These are phyloP conservation scores for Eucalyptus lansdowneana DNA, from an alignment of 345 rosid genomes.

Conservation along the genomic window DNA sequence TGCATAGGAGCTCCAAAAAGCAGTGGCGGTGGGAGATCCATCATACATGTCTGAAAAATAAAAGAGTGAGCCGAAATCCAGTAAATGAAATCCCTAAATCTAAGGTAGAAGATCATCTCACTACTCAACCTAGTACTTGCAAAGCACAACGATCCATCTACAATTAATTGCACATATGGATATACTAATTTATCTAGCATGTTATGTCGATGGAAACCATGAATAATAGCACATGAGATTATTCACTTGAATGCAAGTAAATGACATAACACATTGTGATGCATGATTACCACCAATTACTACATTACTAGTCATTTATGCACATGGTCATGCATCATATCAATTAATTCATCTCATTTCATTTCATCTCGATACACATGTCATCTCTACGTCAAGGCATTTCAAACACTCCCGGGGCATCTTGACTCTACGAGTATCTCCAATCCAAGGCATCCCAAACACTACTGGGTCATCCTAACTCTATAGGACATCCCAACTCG, in stretches of 20 bases:
- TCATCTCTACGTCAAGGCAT: too few relatives aligned
- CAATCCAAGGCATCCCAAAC: neutral
- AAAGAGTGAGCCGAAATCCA: neutral
- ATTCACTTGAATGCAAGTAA: too few relatives aligned
- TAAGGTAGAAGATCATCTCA: neutral
- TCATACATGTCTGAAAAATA: neutral
- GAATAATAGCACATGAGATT: too few relatives aligned
- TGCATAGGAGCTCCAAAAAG: neutral
- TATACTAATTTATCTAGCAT: too few relatives aligned
- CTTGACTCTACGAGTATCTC: neutral
- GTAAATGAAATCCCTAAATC: neutral
- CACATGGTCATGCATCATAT: too few relatives aligned
- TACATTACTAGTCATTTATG: too few relatives aligned
- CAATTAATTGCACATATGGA: too few relatives aligned
- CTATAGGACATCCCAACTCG: neutral
- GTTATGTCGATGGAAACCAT: too few relatives aligned
- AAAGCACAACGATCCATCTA: too few relatives aligned
- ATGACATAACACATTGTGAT: too few relatives aligned
- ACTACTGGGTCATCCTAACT: neutral
- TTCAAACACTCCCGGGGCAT: neutral
- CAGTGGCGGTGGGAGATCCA: neutral
- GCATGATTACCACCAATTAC: too few relatives aligned
- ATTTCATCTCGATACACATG: fast-evolving
- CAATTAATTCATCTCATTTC: too few relatives aligned
- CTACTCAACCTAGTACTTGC: neutral